Conservation (phyloP, 2,329 filamentous ascomycete species). For the Diaporthe sp. region DNA sequence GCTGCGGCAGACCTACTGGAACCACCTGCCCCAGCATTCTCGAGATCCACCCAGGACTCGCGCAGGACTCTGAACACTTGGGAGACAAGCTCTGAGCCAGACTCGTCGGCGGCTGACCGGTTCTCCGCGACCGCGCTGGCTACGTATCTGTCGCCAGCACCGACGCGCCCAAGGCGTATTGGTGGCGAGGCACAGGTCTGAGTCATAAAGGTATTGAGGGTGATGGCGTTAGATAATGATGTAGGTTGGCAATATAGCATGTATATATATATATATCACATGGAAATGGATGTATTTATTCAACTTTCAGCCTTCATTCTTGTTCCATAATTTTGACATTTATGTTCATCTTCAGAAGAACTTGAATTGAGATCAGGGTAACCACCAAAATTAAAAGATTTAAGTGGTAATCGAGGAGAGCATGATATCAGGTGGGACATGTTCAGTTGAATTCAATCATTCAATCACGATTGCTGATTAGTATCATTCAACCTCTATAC, state of each 20-base stretch:
- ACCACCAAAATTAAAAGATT: no score
- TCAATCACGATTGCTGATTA: no score
- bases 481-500: no score
- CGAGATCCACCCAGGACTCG: not conserved
- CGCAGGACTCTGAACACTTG: not conserved
- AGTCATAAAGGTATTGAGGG: not conserved
- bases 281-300: not conserved
- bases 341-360: not conserved
- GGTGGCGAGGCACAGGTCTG: not conserved
- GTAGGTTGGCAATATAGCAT: not conserved
- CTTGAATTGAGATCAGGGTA: no score
- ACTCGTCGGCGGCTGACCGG: slow-evolving; percentile 1
- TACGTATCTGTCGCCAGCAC: slow-evolving; percentile 17
- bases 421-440: no score
- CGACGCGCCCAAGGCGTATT: not conserved
- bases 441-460: no score
- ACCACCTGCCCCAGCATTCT: not conserved
- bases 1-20: not conserved
- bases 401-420: no score
- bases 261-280: not conserved
- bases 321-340: not conserved
- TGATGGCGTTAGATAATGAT: not conserved
- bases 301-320: no score
- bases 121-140: not conserved
- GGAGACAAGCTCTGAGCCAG: slow-evolving; percentile 17